phyloP scores from a whole-genome alignment of 2,329 filamentous ascomycete genomes.

The Knoxdaviesia capensis region DNA sequence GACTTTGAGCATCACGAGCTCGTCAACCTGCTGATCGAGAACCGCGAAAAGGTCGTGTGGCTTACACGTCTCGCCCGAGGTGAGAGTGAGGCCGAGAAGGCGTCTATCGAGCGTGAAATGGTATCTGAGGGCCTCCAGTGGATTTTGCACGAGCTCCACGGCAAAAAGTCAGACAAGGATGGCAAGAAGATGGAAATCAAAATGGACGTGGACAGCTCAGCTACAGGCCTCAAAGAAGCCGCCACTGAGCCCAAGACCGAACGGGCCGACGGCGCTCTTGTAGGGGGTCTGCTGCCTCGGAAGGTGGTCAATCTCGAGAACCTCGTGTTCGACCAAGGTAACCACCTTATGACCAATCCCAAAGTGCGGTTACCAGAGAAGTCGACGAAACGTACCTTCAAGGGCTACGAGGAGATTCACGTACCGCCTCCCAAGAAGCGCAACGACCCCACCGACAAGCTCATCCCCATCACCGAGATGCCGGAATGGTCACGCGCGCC shows the following conservation, averaged over 20 bases:
- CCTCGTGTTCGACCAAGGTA: conserved; percentile 90
- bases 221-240: too few relatives aligned
- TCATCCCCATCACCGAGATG: conserved; percentile 70
- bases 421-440: conserved; percentile 84
- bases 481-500: conserved; percentile 81
- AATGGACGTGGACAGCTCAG: conserved; percentile 65
- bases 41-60: conserved; percentile 90
- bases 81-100: conserved; percentile 57
- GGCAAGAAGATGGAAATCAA: conserved; percentile 65
- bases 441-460: conserved; percentile 56
- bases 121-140: conserved; percentile 65
- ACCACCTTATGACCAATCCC: conserved; percentile 98
- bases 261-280: conserved; percentile 44
- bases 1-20: conserved; percentile 93
- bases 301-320: conserved; percentile 89
- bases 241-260: conserved; percentile 27
- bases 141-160: conserved; percentile 75
- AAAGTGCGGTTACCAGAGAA: conserved; percentile 87
- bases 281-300: conserved; percentile 70
- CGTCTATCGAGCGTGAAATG: conserved; percentile 76
- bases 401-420: conserved; percentile 97
- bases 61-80: conserved; percentile 71
- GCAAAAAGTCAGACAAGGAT: conserved; percentile 41
- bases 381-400: conserved; percentile 87
- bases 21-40: conserved; percentile 76